phyloP scores from a whole-genome alignment of 306 rosid genomes.

The Urtica urens region DNA sequence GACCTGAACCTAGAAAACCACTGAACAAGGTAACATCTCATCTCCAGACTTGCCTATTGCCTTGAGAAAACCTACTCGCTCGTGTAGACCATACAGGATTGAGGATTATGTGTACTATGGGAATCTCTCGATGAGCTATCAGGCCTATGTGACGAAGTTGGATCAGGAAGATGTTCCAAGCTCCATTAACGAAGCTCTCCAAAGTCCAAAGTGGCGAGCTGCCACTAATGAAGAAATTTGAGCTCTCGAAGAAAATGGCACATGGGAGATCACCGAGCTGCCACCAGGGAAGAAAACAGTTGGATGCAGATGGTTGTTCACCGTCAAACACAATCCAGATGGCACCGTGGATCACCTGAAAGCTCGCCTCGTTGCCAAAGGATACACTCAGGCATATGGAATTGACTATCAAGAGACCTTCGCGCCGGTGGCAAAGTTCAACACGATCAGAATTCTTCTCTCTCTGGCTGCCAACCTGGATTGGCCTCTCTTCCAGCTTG shows the following conservation, averaged over 20 bases:
- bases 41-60: background rate
- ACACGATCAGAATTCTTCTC: too few species aligned
- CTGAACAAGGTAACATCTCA: too few species aligned
- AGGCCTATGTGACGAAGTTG: background rate
- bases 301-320: conserved; percentile 1
- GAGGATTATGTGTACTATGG: background rate
- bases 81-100: background rate
- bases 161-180: background rate
- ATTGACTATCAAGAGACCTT: background rate
- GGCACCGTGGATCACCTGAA: background rate
- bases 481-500: too few species aligned
- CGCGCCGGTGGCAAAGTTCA: too few species aligned
- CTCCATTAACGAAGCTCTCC: background rate
- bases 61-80: background rate
- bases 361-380: background rate
- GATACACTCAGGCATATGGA: background rate
- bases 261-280: background rate
- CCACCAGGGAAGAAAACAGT: background rate
- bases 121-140: background rate
- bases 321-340: background rate
- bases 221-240: background rate
- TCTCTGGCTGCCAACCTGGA: too few species aligned
- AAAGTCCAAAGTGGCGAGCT: background rate
- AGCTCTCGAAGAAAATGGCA: background rate
- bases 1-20: too few species aligned